Percentiles rank a stretch among this genome's conserved stretches.
These are phyloP conservation scores for Fraxinus anomala DNA, from an alignment of 257 asterid species.

Conservation along the genomic window DNA sequence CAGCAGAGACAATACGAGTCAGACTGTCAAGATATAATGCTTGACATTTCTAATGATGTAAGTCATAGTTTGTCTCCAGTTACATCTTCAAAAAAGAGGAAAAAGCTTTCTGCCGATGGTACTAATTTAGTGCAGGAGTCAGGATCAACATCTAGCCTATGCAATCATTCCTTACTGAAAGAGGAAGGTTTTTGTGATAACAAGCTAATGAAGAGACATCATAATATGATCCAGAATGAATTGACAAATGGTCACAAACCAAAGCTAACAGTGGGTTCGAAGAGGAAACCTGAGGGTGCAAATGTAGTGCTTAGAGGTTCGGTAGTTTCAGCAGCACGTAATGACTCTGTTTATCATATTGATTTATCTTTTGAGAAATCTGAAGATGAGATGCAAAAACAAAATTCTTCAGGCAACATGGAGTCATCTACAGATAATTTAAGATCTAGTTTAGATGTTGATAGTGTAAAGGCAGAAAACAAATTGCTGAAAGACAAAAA, in stretches of 20 bases:
- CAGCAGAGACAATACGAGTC: conserved; percentile 42
- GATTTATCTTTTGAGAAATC: conserved; percentile 26
- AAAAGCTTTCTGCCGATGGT: conserved; percentile 32
- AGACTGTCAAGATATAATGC: conserved; percentile 35
- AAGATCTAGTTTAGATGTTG: conserved; percentile 33
- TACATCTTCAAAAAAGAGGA: conserved; percentile 36
- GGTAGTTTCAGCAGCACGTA: conserved; percentile 25
- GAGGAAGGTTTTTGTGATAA: conserved; percentile 37
- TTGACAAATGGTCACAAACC: conserved; percentile 51
- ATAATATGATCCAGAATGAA: conserved; percentile 42
- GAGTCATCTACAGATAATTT: conserved; percentile 38
- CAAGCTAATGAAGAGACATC: conserved; percentile 31
- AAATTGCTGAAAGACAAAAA: conserved; percentile 42
- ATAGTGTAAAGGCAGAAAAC: conserved; percentile 41
- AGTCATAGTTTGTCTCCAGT: conserved; percentile 36
- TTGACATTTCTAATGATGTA: conserved; percentile 31
- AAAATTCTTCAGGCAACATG: conserved; percentile 29
- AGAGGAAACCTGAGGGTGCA: conserved; percentile 50
- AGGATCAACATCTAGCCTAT: conserved; percentile 35
- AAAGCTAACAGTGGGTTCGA: conserved; percentile 35
- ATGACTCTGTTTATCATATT: conserved; percentile 1
- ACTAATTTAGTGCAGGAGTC: conserved; percentile 36
- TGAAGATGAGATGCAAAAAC: conserved; percentile 31
- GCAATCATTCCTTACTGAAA: conserved; percentile 25
- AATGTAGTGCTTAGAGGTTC: conserved; percentile 26